Conservation (phyloP, 805 yeast species). For the Yarrowia deformans region DNA sequence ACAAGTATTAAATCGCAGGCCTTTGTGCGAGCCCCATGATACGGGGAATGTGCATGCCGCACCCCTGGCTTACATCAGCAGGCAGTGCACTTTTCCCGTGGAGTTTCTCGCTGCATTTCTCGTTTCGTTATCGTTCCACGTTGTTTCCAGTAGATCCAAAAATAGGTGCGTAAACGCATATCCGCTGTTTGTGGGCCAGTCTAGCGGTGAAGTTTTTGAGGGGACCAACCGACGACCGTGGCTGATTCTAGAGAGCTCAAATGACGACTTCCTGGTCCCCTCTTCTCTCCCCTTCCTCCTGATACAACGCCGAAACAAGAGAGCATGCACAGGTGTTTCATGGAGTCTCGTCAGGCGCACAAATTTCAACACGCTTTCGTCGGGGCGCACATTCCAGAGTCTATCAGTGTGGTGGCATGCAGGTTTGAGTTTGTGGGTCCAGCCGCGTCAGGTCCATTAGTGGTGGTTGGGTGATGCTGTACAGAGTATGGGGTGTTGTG, state of each 20-base stretch:
- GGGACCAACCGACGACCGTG: no score
- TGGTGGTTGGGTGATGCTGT: neutral
- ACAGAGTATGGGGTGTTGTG: no score
- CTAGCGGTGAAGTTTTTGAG: no score
- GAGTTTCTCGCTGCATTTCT: no score
- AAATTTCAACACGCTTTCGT: neutral
- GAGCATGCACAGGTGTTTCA: neutral
- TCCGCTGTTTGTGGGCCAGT: no score
- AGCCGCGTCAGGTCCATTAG: slow-evolving; percentile 13
- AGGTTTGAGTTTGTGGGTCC: slow-evolving; percentile 1
- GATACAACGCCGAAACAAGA: neutral
- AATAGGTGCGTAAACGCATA: neutral
- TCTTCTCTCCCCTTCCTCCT: neutral
- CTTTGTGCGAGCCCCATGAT: neutral
- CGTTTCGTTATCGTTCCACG: no score
- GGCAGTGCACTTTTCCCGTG: neutral
- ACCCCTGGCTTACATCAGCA: neutral
- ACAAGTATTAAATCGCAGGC: no score
- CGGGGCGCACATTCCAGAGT: slow-evolving; percentile 22
- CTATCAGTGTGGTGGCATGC: slow-evolving; percentile 12
- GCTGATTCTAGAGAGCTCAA: no score
- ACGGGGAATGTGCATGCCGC: no score
- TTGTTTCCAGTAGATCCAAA: neutral
- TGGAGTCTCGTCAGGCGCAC: neutral
- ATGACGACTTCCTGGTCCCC: no score